phyloP scores from a whole-genome alignment of 2,329 filamentous ascomycete species.

The Cercospora nicotianae region DNA sequence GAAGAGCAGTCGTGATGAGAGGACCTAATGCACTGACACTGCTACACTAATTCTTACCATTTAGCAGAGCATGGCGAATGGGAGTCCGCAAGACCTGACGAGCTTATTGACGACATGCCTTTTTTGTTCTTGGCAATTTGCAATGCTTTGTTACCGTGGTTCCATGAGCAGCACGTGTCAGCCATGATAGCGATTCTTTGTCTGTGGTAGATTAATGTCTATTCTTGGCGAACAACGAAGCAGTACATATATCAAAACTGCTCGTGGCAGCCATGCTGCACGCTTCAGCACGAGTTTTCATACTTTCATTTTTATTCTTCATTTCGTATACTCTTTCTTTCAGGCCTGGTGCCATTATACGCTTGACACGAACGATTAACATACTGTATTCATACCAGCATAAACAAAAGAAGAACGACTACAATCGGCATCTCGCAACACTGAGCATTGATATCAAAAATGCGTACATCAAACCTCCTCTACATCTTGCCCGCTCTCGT shows the following conservation, averaged over 20 bases:
- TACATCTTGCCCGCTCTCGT: not conserved
- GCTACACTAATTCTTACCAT: not conserved
- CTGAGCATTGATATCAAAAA: not conserved
- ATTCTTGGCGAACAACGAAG: not conserved
- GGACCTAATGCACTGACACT: not conserved
- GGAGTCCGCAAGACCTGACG: not conserved
- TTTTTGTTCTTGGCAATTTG: not conserved
- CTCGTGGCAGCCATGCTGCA: not conserved
- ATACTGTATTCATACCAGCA: not conserved
- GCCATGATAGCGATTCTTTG: not conserved
- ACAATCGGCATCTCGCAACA: not conserved
- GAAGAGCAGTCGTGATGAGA: conserved; percentile 5
- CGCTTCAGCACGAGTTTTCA: not conserved
- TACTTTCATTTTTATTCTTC: not conserved
- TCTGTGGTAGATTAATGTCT: not conserved
- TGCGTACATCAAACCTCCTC: not conserved
- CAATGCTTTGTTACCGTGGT: not conserved
- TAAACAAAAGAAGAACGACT: not conserved
- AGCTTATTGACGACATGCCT: not conserved
- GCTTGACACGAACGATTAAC: not conserved
- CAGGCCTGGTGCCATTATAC: conserved; percentile 1
- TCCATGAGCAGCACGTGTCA: not conserved
- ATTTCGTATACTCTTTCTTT: not conserved
- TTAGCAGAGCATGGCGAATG: not conserved
- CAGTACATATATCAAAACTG: not conserved